A percentile compares a stretch with the other conserved stretches of the same genome.
These are phyloP conservation scores for Fusarium piperis DNA, from an alignment of 2,329 filamentous ascomycete species.

Conservation along the genomic window DNA sequence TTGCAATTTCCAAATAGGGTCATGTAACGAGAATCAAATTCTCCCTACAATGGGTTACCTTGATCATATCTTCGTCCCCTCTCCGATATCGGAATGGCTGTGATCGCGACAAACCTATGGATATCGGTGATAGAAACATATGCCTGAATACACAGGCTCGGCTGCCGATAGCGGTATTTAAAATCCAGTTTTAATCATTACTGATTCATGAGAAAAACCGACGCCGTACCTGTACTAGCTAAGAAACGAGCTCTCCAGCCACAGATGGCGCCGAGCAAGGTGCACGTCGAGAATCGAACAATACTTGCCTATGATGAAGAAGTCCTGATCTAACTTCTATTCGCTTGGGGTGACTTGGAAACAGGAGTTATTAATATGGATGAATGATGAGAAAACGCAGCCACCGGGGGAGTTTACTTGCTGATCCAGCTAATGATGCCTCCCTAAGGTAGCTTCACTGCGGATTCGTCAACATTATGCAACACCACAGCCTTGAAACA, in stretches of 20 bases:
- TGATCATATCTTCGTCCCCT: no score
- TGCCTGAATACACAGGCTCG: no score
- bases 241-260: neutral
- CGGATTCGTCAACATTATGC: neutral
- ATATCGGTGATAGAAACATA: no score
- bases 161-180: no score
- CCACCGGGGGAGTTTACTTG: neutral
- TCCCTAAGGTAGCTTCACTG: neutral
- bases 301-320: neutral
- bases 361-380: neutral
- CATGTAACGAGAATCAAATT: no score
- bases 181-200: no score
- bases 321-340: neutral
- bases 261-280: neutral
- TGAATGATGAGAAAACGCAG: neutral
- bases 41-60: no score
- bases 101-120: no score
- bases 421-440: neutral
- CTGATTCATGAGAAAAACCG: no score
- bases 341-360: neutral
- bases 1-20: no score
- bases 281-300: neutral
- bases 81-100: no score
- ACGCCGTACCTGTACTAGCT: no score
- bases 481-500: neutral